Evolutionary conservation across 2,329 filamentous ascomycete species (phyloP).

Genomic region (Dichotomopilus funicola): DNA sequence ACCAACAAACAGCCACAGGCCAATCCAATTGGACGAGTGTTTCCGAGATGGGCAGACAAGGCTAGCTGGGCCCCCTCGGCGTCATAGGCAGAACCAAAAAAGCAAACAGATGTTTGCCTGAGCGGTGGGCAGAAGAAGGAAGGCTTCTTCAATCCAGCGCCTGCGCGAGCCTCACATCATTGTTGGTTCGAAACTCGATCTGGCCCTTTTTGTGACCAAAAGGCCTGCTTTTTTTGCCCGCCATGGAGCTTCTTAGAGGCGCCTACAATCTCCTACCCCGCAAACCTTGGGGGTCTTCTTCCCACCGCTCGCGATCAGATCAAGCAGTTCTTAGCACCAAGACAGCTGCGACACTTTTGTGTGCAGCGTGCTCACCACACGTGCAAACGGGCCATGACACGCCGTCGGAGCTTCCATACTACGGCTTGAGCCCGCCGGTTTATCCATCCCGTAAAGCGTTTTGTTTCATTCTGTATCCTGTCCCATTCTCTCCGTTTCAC

Average conservation of each 20-base stretch:
- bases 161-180: no score
- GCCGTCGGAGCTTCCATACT: constrained; percentile 28
- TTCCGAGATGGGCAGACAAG: no score
- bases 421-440: constrained; percentile 31
- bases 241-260: constrained; percentile 12
- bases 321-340: constrained; percentile 15
- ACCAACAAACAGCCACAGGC: no score
- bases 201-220: no score
- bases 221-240: neutral
- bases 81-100: no score
- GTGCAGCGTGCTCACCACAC: constrained; percentile 5
- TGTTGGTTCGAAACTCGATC: no score
- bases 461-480: neutral
- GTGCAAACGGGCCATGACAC: constrained; percentile 5
- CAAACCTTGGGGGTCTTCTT: neutral
- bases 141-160: no score
- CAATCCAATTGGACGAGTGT: no score
- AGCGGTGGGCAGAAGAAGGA: no score
- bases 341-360: constrained; percentile 14
- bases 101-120: no score
- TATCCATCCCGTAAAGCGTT: constrained; percentile 28
- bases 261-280: constrained; percentile 8
- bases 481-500: neutral
- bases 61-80: no score
- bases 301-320: neutral